Conservation (phyloP, 768 basidiomycete genomes). For the Chalciporus sphaerocephalus region DNA sequence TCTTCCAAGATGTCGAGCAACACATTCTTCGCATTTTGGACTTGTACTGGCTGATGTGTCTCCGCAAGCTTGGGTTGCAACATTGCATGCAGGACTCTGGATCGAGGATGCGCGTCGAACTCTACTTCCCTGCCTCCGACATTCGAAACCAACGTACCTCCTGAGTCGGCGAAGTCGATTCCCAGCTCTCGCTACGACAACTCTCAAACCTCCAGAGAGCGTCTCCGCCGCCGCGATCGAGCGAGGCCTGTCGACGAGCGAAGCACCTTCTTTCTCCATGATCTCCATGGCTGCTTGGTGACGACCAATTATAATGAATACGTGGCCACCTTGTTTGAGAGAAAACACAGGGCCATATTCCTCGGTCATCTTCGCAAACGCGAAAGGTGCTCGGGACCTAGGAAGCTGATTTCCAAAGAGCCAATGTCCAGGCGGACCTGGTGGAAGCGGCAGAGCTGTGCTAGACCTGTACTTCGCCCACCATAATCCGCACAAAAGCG, state of each 20-base stretch:
- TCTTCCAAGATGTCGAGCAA: conserved; percentile 35
- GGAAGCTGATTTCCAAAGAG: too few relatives aligned
- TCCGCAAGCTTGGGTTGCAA: conserved; percentile 32
- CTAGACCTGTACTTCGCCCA: too few relatives aligned
- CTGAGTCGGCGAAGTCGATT: conserved; percentile 31
- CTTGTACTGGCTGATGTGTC: conserved; percentile 34
- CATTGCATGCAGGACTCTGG: conserved; percentile 31
- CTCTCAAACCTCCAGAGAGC: conserved; percentile 32
- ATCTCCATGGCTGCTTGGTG: conserved; percentile 36
- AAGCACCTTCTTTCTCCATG: conserved; percentile 36
- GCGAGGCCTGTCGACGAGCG: conserved; percentile 35
- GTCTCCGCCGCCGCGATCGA: conserved; percentile 33
- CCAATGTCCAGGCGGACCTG: too few relatives aligned
- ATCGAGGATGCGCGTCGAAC: too few relatives aligned
- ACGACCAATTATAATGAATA: conserved; percentile 23
- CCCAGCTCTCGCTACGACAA: conserved; percentile 25
- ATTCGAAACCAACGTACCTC: conserved; percentile 7
- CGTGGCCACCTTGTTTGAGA: conserved; percentile 40
- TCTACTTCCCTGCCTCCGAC: neutral
- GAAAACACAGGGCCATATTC: conserved; percentile 58
- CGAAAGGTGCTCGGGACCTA: conserved; percentile 16
- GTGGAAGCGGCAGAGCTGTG: too few relatives aligned
- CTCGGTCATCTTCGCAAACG: conserved; percentile 54
- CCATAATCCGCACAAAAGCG: too few relatives aligned
- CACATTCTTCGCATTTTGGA: conserved; percentile 30